phyloP scores from a whole-genome alignment of 805 yeast species.

The Danielia reshetovae region DNA sequence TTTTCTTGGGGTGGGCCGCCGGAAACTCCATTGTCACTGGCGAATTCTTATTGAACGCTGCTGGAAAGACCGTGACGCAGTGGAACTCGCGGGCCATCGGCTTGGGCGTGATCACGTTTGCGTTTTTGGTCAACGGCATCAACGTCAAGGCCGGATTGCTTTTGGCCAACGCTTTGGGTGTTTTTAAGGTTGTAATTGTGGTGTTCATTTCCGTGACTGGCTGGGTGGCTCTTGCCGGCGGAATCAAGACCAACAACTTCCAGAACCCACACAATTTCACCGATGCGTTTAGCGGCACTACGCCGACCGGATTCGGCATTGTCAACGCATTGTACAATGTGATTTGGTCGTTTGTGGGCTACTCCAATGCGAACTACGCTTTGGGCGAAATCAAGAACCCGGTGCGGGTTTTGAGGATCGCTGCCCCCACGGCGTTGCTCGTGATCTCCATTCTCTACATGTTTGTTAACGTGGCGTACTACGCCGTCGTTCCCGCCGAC shows the following conservation, averaged over 20 bases:
- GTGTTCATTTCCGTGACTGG: constrained; percentile 71
- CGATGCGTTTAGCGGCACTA: constrained; percentile 52
- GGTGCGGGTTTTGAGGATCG: constrained; percentile 58
- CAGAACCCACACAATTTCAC: constrained; percentile 55
- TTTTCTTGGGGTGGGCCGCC: constrained; percentile 82
- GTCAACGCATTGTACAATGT: constrained; percentile 77
- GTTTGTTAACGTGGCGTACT: constrained; percentile 75
- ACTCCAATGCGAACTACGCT: constrained; percentile 80
- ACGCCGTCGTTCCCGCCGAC: constrained; percentile 73
- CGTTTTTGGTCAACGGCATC: constrained; percentile 58
- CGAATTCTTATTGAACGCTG: constrained; percentile 71
- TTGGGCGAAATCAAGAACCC: constrained; percentile 78
- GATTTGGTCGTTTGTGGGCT: constrained; percentile 82
- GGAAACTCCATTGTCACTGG: constrained; percentile 81
- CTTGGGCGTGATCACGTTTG: constrained; percentile 66
- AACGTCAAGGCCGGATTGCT: constrained; percentile 64
- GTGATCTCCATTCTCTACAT: constrained; percentile 63
- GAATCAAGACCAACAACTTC: constrained; percentile 46
- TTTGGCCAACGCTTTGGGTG: constrained; percentile 60
- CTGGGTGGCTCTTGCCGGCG: constrained; percentile 79
- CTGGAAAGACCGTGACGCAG: constrained; percentile 58
- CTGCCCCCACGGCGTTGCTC: constrained; percentile 72
- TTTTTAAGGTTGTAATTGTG: constrained; percentile 70
- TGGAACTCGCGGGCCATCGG: constrained; percentile 82
- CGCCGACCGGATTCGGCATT: constrained; percentile 62